Base-by-base conservation (phyloP, 2,329 filamentous ascomycete species). In the Dothideomycetes sp. region DNA sequence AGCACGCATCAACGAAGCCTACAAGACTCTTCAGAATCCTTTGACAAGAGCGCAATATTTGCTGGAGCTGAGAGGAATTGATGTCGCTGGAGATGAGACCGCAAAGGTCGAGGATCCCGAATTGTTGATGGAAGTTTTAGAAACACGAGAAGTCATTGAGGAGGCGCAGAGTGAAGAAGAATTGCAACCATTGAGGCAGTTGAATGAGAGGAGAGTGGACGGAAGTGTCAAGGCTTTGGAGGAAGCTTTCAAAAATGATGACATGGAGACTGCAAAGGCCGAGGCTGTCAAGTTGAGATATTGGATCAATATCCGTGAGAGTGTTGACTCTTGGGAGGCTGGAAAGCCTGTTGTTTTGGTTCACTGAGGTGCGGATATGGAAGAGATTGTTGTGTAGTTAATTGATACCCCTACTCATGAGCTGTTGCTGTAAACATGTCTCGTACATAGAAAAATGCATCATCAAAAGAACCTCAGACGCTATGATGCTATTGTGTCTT, bases 21-120 rank as follows among this genome's bases (percentile, higher is more conserved):
- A 93, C 71, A 81, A 78, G 55, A 94, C 88, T 3, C 74, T 98
- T 1, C 68, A 75, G 35, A 76, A 81, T 51, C 88, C 91, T 12
- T 68, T 98, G 10, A 62, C 76, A 33, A 77, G 91, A 17, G 88
- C 89, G n/a, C 86, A 95, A 60, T 94, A 96, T 59, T 66, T 96
- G 5, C 73, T 96, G 0, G 62, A 65, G 4, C 65, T 81, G 36
- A 73, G 80, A 28, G 85, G 80, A 0, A 73, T 88, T 15, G 84
- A 94, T 55, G 78, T 91, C 0, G 79, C 78, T 1, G 77, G 80
- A 51, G 87, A 95, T 54, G 87, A 93, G 63, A 74, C 73, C 2
- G 76, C 79, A 4, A 77, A 80, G 53, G 70, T 82, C 4, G 78
- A 81, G 31, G 80, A 80, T 71, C 62, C 67, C 68, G 80, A 77